Evolutionary conservation across 2,329 filamentous ascomycete species (phyloP), one percentile per base, ranked within the genome.

Genomic region (Polychaeton citri): DNA sequence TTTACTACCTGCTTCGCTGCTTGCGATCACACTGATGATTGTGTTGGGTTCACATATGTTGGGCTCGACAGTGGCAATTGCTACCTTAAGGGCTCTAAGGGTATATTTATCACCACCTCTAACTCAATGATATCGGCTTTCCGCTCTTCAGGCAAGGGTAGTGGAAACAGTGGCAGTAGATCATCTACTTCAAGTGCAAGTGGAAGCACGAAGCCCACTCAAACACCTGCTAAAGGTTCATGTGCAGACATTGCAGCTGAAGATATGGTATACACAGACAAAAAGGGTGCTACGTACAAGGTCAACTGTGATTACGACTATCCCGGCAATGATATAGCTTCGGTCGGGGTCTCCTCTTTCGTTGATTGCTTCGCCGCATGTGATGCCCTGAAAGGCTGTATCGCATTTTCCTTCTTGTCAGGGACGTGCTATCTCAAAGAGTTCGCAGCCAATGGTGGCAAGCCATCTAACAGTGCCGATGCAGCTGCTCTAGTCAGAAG

Each of bases 351-450:
- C n/a, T 30, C 28, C 8, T 40, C 38, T 4, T 53, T 50, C 37
- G 33, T 35, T 6, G 47, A 20, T 10, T 53, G 50, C 39, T 43
- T 49, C 21, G 36, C 39, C 2, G 31, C 40, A 37, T 52, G 49
- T 40, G 47, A 52, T 32, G 19, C 28, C 19, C 38, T 34, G 13
- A 12, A 18, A 26, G 30, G 37, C 9, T 49, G 46, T 28, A 38
- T 45, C 19, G 46, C 38, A 7, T 49, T 45, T 36, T 31, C 46
- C 2, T 49, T 40, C 35, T 19, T 39, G 18, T 26, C 44, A 15
- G 44, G 44, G 9, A 45, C 30, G 10, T 48, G 42, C 24, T 42
- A 48, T 20, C 36, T 42, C 15, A 41, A 41, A 17, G 19, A 21
- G 24, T 15, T 10, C 24, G 12, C 3, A 3, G 24, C 15, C 15